phyloP scores from a whole-genome alignment of 352 stramenopile genomes.

The Discostella stelligera region DNA sequence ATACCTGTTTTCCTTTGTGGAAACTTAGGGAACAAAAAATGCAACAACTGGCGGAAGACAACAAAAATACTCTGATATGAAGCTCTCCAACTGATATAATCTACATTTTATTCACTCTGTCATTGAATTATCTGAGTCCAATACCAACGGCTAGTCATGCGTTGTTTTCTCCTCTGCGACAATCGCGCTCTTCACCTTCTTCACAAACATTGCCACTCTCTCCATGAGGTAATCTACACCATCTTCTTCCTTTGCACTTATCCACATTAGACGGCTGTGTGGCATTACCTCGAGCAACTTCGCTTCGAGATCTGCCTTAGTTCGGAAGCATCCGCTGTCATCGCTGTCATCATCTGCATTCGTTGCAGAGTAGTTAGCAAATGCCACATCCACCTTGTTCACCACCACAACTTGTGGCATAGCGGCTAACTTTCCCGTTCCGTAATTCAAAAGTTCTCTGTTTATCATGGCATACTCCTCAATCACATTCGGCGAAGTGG shows the following conservation, averaged over 20 bases:
- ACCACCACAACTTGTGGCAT: conserved; percentile 87
- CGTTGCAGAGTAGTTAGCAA: neutral
- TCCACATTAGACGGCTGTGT: conserved; percentile 75
- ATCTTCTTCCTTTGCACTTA: conserved; percentile 78
- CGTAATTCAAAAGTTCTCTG: conserved; percentile 84
- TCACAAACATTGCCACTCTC: conserved; percentile 70
- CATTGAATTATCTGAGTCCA: neutral
- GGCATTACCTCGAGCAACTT: conserved; percentile 64
- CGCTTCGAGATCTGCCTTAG: conserved; percentile 50
- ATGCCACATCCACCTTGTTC: conserved; percentile 84
- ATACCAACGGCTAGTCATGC: neutral
- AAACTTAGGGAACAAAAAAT: neutral
- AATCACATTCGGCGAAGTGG: conserved; percentile 80
- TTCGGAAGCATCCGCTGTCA: conserved; percentile 22
- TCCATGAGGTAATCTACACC: conserved; percentile 80
- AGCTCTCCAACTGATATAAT: neutral
- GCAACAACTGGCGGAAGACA: neutral
- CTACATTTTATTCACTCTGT: neutral
- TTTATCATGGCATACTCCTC: conserved; percentile 87
- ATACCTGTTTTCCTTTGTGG: neutral
- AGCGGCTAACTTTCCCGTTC: conserved; percentile 78
- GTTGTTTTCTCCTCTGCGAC: conserved; percentile 11
- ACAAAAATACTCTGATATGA: neutral
- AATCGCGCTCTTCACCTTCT: conserved; percentile 60
- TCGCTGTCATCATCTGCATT: conserved; percentile 2